Evolutionary conservation across 2,329 filamentous ascomycete genomes (phyloP), one percentile per base, ranked within the genome.

Genomic region (Alternaria longipes): DNA sequence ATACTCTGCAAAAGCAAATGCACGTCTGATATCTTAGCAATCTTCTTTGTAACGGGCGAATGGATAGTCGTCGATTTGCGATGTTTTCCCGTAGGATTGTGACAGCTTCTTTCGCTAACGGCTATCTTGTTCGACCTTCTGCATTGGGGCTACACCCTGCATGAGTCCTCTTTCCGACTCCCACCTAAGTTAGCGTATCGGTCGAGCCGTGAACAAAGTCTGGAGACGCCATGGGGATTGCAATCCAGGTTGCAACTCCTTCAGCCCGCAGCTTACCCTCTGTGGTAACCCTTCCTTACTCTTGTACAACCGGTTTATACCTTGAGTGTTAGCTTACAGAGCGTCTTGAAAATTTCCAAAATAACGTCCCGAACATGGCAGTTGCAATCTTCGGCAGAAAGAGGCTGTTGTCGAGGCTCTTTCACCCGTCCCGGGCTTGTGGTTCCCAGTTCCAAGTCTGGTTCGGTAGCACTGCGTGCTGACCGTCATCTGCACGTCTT

Each of bases 401-500:
- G 28, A 40, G 20, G 50, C 40, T 41, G 50, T 58, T 58, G 54
- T 53, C 36, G 46, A 53, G 45, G n/a, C 42, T 56, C 44, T n/a
- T 41, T 58, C 54, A 18, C 45, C 24, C 14, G 50, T 58, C 46
- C 64, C 66, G 44, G 60, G 53, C 24, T 22, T 34, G 11, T 53
- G 53, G 62, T 66, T 64, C 44, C 53, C 59, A 44, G 49, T 56
- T 63, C 65, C 65, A 54, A 49, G 54, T 63, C 59, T 68, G 63
- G 56, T 53, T 66, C 56, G 60, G 73, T 74, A 64, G 62, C 69
- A 75, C 69, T 60, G 64, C 70, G 40, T 68, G 69, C 70, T 74
- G 56, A 76, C 65, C 64, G 69, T 76, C 72, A 76, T 71, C 69
- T 73, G 60, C 60, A 57, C 49, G 52, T 62, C 54, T 61, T 66